phyloP scores from a whole-genome alignment of 345 rosid genomes.

The Hibiscus trionum region DNA sequence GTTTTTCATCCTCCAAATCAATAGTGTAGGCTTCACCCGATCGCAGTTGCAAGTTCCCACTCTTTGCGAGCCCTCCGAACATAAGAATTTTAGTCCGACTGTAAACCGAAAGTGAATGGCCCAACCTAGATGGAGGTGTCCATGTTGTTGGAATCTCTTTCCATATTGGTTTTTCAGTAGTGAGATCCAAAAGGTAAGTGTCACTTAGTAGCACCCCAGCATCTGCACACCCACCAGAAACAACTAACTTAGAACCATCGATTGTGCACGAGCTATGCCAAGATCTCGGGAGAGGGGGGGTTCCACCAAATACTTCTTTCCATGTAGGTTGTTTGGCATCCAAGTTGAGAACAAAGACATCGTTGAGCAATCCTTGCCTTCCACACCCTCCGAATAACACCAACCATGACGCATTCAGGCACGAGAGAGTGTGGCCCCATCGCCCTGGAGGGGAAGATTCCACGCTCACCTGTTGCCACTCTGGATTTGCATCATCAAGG shows the following conservation, averaged over 20 bases:
- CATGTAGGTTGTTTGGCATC: slow-evolving; percentile 91
- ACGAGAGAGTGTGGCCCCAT: slow-evolving; percentile 89
- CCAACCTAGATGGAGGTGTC: slow-evolving; percentile 81
- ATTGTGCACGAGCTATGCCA: slow-evolving; percentile 93
- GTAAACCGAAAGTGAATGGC: slow-evolving; percentile 83
- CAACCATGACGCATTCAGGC: slow-evolving; percentile 71
- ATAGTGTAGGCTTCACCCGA: slow-evolving; percentile 80
- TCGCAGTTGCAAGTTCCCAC: slow-evolving; percentile 70
- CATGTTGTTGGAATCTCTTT: slow-evolving; percentile 70
- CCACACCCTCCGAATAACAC: slow-evolving; percentile 92
- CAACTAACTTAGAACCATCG: slow-evolving; percentile 77
- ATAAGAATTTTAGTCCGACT: slow-evolving; percentile 64
- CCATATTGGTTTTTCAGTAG: slow-evolving; percentile 65
- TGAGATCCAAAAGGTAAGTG: slow-evolving; percentile 69
- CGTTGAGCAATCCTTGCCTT: slow-evolving; percentile 78
- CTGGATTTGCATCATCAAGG: slow-evolving; percentile 69
- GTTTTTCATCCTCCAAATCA: slow-evolving; percentile 63
- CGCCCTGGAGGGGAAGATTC: slow-evolving; percentile 84
- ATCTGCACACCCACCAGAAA: slow-evolving; percentile 93
- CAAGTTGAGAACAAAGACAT: slow-evolving; percentile 75
- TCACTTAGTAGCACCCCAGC: slow-evolving; percentile 89
- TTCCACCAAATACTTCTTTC: slow-evolving; percentile 74
- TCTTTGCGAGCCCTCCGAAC: slow-evolving; percentile 91
- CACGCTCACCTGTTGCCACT: slow-evolving; percentile 69
- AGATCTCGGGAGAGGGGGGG: slow-evolving; percentile 89